Percentiles rank a stretch among this genome's conserved stretches.
Conservation (phyloP, 2,329 filamentous ascomycete genomes). For the Aspergillus pseudotamarii region DNA sequence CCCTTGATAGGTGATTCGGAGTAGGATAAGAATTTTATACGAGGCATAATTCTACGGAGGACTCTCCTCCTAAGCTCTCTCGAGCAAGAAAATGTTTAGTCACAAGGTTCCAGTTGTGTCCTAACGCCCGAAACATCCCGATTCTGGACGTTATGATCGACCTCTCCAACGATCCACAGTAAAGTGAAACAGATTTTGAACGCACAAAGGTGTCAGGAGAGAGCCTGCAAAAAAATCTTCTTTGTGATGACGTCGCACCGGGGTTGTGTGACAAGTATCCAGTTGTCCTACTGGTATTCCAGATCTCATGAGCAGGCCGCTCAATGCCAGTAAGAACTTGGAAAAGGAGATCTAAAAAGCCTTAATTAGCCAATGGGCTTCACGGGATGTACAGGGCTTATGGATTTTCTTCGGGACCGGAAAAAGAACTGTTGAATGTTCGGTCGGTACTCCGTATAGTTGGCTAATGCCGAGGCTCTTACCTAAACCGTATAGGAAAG, state of each 20-base stretch:
- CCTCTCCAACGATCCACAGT: not conserved
- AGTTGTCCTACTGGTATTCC: not conserved
- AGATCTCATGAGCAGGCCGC: not conserved
- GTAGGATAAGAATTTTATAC: not conserved
- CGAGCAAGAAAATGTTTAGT: not conserved
- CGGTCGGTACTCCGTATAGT: not conserved
- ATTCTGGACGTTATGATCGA: not conserved
- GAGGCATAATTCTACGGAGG: not conserved
- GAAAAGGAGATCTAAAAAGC: not conserved
- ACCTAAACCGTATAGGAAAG: not conserved
- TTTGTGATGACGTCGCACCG: not conserved
- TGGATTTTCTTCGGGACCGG: not conserved
- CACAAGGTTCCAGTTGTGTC: not conserved
- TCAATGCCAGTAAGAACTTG: not conserved
- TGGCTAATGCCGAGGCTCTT: not conserved
- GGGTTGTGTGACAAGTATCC: not conserved
- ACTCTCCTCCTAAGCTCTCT: not conserved
- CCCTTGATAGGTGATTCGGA: not conserved
- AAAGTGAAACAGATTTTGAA: not conserved
- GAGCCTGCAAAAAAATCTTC: too few relatives aligned
- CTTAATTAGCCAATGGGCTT: not conserved
- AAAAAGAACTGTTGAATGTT: not conserved
- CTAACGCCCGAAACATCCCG: not conserved
- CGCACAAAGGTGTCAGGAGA: not conserved
- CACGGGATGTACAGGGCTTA: not conserved